These are phyloP conservation scores for Ailanthus altissimus DNA, from an alignment of 345 rosid genomes.

Conservation along the genomic window DNA sequence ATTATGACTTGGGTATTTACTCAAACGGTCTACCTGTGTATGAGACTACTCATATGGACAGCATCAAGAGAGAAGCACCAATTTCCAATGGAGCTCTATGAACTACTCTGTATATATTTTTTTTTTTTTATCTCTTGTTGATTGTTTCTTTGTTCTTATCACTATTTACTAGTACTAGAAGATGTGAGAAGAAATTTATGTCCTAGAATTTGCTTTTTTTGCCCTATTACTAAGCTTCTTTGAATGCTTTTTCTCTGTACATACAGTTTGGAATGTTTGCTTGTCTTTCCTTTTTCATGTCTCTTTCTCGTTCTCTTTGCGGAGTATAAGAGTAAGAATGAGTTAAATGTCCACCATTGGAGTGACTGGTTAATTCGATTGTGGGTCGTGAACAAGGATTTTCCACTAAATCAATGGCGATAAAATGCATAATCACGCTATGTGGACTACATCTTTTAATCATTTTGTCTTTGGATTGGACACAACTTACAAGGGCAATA, in stretches of 20 bases:
- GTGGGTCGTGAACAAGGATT: slow-evolving; percentile 22
- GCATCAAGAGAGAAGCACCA: slow-evolving; percentile 65
- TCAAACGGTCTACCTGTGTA: slow-evolving; percentile 84
- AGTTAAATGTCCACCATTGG: slow-evolving; percentile 1
- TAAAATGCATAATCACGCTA: slow-evolving; percentile 10
- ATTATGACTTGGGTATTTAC: slow-evolving; percentile 62
- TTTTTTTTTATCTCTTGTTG: too few relatives aligned
- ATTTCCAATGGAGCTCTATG: slow-evolving; percentile 48
- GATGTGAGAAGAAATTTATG: slow-evolving; percentile 19
- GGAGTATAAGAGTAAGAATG: slow-evolving; percentile 11
- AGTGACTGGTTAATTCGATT: slow-evolving; percentile 19
- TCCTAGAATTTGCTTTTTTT: slow-evolving; percentile 16
- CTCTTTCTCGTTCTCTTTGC: slow-evolving; percentile 3
- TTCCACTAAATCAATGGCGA: slow-evolving; percentile 20
- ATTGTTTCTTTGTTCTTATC: slow-evolving; percentile 19
- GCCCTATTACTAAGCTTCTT: slow-evolving; percentile 8
- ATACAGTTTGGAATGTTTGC: slow-evolving; percentile 36
- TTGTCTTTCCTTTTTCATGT: slow-evolving; percentile 25
- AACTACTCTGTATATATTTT: slow-evolving; percentile 23
- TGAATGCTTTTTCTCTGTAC: slow-evolving; percentile 18
- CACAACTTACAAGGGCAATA: not conserved
- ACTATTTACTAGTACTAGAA: not conserved
- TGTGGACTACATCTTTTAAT: slow-evolving; percentile 1
- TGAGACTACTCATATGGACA: slow-evolving; percentile 78
- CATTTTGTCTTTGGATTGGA: not conserved